These are phyloP conservation scores for Lentinula guzmanii DNA, from an alignment of 768 basidiomycete species.

Conservation along the genomic window DNA sequence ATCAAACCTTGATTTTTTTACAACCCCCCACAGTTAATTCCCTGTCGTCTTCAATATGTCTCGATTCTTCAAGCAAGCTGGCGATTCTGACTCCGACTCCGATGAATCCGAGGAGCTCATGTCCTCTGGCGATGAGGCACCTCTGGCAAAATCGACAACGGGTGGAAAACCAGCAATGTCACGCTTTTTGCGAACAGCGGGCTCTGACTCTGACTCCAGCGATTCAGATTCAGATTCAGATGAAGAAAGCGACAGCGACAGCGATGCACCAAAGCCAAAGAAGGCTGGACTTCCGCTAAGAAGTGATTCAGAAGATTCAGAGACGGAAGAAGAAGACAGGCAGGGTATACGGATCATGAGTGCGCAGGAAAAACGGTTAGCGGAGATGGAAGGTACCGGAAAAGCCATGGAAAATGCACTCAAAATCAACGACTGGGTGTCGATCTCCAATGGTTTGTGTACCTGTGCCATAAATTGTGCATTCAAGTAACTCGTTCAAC, in stretches of 20 bases:
- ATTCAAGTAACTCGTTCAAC: not conserved
- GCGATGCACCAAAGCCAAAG: conserved; percentile 37
- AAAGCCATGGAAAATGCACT: conserved; percentile 90
- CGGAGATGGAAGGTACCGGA: conserved; percentile 91
- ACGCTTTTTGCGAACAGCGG: conserved; percentile 67
- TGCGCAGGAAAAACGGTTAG: conserved; percentile 86
- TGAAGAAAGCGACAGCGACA: conserved; percentile 51
- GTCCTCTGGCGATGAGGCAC: conserved; percentile 58
- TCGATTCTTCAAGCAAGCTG: conserved; percentile 83
- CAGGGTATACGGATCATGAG: conserved; percentile 74
- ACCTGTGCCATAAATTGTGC: not conserved
- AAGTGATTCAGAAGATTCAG: conserved; percentile 43
- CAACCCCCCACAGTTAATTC: not conserved
- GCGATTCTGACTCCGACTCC: conserved; percentile 73
- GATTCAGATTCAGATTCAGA: conserved; percentile 52
- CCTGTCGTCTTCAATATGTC: conserved; percentile 46
- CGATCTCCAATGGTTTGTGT: conserved; percentile 75
- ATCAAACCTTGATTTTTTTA: not conserved
- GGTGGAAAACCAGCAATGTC: conserved; percentile 63
- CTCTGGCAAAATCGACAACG: conserved; percentile 38
- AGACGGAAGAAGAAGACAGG: conserved; percentile 59
- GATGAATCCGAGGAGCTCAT: conserved; percentile 75
- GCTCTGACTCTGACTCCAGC: conserved; percentile 57
- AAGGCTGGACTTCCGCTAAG: conserved; percentile 31
- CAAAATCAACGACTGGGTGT: conserved; percentile 96